These are phyloP conservation scores for Colletotrichum sp. DNA, from an alignment of 2,329 filamentous ascomycete species.

Conservation along the genomic window DNA sequence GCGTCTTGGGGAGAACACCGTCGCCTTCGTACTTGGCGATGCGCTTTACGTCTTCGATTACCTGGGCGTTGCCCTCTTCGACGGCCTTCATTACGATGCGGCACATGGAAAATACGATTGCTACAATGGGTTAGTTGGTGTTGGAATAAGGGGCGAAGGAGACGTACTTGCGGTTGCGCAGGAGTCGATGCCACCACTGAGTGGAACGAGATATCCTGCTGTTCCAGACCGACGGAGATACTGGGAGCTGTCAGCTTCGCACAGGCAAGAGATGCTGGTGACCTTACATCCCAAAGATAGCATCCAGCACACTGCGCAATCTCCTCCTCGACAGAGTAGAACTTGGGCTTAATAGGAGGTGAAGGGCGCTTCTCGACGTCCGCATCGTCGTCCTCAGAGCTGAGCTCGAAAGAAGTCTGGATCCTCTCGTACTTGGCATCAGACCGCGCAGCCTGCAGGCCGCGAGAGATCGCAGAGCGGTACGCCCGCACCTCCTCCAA, in stretches of 20 bases:
- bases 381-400: conserved; percentile 43
- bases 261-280: not conserved
- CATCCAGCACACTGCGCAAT: conserved; percentile 69
- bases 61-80: conserved; percentile 41
- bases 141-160: not conserved
- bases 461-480: conserved; percentile 60
- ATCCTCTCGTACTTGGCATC: conserved; percentile 50
- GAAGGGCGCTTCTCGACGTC: conserved; percentile 45
- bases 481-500: conserved; percentile 73
- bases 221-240: conserved; percentile 25
- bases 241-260: not conserved
- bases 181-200: conserved; percentile 62
- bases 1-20: conserved; percentile 49
- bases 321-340: conserved; percentile 69
- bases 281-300: conserved; percentile 64
- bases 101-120: conserved; percentile 54
- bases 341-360: conserved; percentile 49
- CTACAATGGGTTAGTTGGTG: not conserved
- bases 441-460: conserved; percentile 59
- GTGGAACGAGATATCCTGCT: conserved; percentile 61
- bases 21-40: conserved; percentile 31
- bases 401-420: conserved; percentile 38
- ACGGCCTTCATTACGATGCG: conserved; percentile 59
- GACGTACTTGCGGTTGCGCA: conserved; percentile 50
- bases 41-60: conserved; percentile 42